Evolutionary conservation across 352 stramenopile genomes (phyloP).

Genomic region (Globisporangium solare): DNA sequence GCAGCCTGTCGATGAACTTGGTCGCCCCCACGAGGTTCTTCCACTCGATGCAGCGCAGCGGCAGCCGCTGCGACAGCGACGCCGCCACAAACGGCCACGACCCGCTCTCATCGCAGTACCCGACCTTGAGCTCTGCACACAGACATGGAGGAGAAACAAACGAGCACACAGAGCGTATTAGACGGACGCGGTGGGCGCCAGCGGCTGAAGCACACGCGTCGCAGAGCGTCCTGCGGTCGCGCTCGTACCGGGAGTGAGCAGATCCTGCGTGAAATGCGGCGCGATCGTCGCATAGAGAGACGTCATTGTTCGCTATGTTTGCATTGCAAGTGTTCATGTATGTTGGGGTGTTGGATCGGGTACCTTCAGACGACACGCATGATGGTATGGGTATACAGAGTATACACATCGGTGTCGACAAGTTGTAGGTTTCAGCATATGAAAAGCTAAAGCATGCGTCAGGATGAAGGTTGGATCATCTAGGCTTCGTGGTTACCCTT

Average conservation of each 20-base stretch:
- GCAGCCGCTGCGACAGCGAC: conserved; percentile 56
- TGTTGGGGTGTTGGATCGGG: background rate
- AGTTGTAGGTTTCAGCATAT: background rate
- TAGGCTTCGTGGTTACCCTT: no score
- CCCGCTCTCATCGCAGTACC: conserved; percentile 63
- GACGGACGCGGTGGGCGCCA: no score
- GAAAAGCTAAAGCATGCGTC: no score
- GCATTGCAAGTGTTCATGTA: background rate
- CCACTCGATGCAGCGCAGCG: conserved; percentile 77
- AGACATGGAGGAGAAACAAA: no score
- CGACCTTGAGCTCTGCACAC: conserved; percentile 47
- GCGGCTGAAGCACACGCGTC: no score
- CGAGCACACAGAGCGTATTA: background rate
- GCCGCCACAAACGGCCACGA: conserved; percentile 79
- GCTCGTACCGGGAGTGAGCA: conserved; percentile 40
- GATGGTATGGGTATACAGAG: no score
- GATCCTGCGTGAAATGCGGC: conserved; percentile 66
- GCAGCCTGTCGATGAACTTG: conserved; percentile 23
- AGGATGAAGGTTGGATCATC: no score
- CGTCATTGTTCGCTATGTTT: conserved; percentile 30
- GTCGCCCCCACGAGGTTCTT: conserved; percentile 68
- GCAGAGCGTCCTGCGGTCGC: background rate
- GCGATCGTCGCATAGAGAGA: conserved; percentile 66
- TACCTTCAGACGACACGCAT: background rate
- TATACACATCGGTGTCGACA: no score